Conservation (phyloP, 139 green algal species). For the Desmodesmus armatus region DNA sequence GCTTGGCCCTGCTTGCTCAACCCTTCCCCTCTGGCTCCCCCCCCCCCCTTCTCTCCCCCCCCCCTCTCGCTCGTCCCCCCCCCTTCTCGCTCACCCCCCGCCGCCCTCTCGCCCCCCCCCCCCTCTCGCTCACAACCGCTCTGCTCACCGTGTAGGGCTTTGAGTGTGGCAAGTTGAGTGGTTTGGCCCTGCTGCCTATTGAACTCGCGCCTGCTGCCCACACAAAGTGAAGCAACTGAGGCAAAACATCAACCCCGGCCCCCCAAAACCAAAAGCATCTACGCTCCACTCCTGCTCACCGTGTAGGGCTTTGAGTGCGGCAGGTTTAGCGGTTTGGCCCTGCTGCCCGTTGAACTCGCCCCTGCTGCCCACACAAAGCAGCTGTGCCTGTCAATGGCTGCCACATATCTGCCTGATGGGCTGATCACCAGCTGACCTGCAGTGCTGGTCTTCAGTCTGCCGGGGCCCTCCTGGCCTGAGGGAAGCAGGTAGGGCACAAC, state of each 20-base stretch:
- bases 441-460: conserved; percentile 54
- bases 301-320: conserved; percentile 80
- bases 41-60: too few relatives aligned
- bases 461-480: conserved; percentile 33
- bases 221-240: too few relatives aligned
- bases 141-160: conserved; percentile 74
- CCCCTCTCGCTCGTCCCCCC: too few relatives aligned
- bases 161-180: conserved; percentile 77
- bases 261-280: too few relatives aligned
- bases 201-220: conserved; percentile 36
- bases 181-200: conserved; percentile 32
- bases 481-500: conserved; percentile 50
- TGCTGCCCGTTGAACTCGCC: conserved; percentile 17
- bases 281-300: conserved; percentile 56
- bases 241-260: too few relatives aligned
- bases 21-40: too few relatives aligned
- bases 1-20: conserved; percentile 36
- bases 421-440: conserved; percentile 50
- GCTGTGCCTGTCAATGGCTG: conserved; percentile 68
- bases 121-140: too few relatives aligned
- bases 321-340: conserved; percentile 65
- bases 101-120: too few relatives aligned
- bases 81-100: too few relatives aligned
- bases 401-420: conserved; percentile 55
- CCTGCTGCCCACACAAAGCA: conserved; percentile 50